phyloP scores from a whole-genome alignment of 139 green algal genomes.

The Klebsormidium nitens region DNA sequence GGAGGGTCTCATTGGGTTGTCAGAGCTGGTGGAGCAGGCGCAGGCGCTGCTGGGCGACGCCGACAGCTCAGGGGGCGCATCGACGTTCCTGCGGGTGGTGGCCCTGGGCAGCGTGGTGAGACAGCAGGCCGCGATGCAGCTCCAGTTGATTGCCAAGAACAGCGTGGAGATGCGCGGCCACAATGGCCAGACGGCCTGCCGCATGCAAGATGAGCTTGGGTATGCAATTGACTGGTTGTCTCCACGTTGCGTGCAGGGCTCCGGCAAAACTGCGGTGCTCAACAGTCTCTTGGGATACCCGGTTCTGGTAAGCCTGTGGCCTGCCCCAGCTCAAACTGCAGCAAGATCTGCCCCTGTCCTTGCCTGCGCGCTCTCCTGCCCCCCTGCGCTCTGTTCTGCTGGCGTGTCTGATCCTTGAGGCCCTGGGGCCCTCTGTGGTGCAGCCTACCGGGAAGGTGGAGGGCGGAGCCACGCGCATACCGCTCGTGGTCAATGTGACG shows the following conservation, averaged over 20 bases:
- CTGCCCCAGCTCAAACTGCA: neutral
- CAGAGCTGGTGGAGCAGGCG: slow-evolving; percentile 22
- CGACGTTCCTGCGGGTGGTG: slow-evolving; percentile 20
- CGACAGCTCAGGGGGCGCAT: neutral
- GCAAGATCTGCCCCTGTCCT: neutral
- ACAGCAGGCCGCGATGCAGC: neutral
- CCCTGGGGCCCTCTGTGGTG: neutral
- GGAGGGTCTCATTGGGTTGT: slow-evolving; percentile 24
- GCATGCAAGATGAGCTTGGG: neutral
- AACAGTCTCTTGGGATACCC: slow-evolving; percentile 27
- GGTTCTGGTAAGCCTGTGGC: slow-evolving; percentile 11
- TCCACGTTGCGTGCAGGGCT: slow-evolving; percentile 6
- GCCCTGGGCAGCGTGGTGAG: slow-evolving; percentile 19
- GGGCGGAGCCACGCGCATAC: slow-evolving; percentile 26
- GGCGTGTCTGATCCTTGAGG: neutral
- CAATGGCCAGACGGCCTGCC: too few relatives aligned
- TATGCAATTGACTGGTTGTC: neutral
- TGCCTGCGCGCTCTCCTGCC: neutral
- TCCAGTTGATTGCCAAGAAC: too few relatives aligned
- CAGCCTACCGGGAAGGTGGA: slow-evolving; percentile 35
- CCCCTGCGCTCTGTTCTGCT: neutral
- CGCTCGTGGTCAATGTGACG: slow-evolving; percentile 16
- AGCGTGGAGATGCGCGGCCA: too few relatives aligned
- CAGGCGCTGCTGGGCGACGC: neutral
- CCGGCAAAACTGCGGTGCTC: slow-evolving; percentile 31